Percentiles rank a stretch among this genome's conserved stretches.
Conservation (phyloP, 129 eudicot genomes). For the Glebionis coronaria region DNA sequence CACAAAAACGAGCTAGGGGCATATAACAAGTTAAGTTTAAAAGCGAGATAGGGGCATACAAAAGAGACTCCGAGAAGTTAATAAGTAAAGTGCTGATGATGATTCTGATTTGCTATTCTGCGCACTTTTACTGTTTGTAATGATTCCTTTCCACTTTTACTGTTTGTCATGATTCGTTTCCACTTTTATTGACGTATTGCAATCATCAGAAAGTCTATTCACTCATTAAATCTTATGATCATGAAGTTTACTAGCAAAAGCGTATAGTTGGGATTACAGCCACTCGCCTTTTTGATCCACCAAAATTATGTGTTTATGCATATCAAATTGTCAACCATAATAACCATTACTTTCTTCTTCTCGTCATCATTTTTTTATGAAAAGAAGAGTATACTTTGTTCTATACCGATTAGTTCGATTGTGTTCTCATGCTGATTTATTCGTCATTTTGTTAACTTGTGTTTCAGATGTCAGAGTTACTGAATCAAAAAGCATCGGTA, state of each 20-base stretch:
- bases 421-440: not conserved
- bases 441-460: constrained; percentile 10
- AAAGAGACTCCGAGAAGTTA: not conserved
- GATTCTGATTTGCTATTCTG: not conserved
- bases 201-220: not conserved
- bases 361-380: not conserved
- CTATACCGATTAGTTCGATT: not conserved
- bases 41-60: not conserved
- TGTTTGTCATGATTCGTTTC: not conserved
- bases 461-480: constrained; percentile 90
- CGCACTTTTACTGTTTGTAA: not conserved
- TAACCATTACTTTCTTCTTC: not conserved
- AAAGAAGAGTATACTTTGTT: not conserved
- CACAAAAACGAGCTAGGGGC: not conserved
- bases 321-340: not conserved
- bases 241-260: constrained; percentile 10
- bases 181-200: not conserved
- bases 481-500: constrained; percentile 85
- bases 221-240: constrained; percentile 2
- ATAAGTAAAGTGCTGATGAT: not conserved
- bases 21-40: not conserved
- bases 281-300: no score
- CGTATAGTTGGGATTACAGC: not conserved
- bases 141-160: not conserved
- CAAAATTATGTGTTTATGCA: not conserved